Conservation (phyloP, 371 early-diverging fungal species). For the Antonospora locustae region DNA sequence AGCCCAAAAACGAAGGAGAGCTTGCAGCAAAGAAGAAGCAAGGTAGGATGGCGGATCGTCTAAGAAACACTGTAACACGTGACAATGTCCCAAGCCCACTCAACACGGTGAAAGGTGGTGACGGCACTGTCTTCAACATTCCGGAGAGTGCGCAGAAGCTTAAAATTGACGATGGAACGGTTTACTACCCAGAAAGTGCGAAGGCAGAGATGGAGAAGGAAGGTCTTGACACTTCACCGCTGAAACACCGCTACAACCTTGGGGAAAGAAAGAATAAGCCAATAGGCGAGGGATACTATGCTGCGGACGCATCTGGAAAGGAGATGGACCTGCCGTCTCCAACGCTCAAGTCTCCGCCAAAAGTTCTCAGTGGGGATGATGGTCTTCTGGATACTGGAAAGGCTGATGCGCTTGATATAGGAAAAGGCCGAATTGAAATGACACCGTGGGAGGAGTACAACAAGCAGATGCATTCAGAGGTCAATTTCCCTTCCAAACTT, state of each 20-base stretch:
- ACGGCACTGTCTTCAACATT: conserved; percentile 46
- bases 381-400: conserved; percentile 15
- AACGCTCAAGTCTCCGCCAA: conserved; percentile 5
- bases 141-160: conserved; percentile 44
- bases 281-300: conserved; percentile 33
- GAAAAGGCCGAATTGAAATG: conserved; percentile 19
- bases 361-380: conserved; percentile 12
- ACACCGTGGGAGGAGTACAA: conserved; percentile 34
- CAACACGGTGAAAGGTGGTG: conserved; percentile 37
- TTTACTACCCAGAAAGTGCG: conserved; percentile 25
- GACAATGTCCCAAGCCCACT: conserved; percentile 32
- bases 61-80: conserved; percentile 48
- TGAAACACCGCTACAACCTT: conserved; percentile 26
- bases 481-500: too few relatives aligned
- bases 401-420: conserved; percentile 28
- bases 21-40: conserved; percentile 30
- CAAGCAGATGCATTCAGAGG: conserved; percentile 16
- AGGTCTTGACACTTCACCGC: conserved; percentile 23
- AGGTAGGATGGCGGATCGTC: conserved; percentile 29
- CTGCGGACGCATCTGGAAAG: conserved; percentile 18
- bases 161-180: conserved; percentile 33
- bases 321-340: conserved; percentile 32
- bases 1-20: conserved; percentile 42
- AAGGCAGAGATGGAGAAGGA: conserved; percentile 42
- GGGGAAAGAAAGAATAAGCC: conserved; percentile 39